Base-by-base conservation (phyloP, 352 stramenopile genomes). In the Aphanomyces cochlioides region DNA sequence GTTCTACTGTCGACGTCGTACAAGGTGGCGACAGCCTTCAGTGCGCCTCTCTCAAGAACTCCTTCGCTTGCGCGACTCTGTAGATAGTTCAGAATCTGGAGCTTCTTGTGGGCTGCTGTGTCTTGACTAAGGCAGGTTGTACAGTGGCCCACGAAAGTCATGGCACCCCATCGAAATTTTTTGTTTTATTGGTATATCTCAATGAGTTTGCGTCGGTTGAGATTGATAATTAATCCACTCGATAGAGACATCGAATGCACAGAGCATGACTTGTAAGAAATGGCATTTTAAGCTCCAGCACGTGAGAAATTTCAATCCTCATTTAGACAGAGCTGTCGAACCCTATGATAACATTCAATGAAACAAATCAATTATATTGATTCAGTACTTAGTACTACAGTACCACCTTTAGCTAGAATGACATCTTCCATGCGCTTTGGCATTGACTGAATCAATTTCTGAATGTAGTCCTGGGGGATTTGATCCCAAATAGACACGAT, bases 291-390 rank as follows among this genome's bases (percentile, higher is more conserved):
- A 28, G 28, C 28, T 28, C 2, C 28, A 28, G 1, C 28, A 28
- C 28, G 28, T 28, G 28, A 28, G 28, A 28, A 28, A 28, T 28
- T 28, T 53, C 45, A 53, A 53, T 53, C 45, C 45, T 15, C 1
- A 53, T 53, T n/a, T 53, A 53, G 13, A n/a, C 13, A 2, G n/a
- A 2, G n/a, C 45, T 19, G 13, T n/a, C n/a, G n/a, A 53, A 53
- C 45, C 45, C 13, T 1, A 53, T n/a, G 45, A n/a, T 19, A 53
- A 15, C 1, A 53, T 53, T n/a, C 45, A 53, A 15, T 53, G 45
- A 53, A n/a, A n/a, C n/a, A 53, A n/a, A n/a, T 53, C n/a, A n/a
- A 53, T 15, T 53, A n/a, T 53, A 53, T 53, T 19, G 13, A 53
- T 19, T 53, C n/a, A 53, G 45, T 53, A 53, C 45, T 53, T 53